Percentiles rank a stretch among this genome's conserved stretches.
These are phyloP conservation scores for Hypomontagnella submonticulosa DNA, from an alignment of 495 filamentous ascomycete species.

Conservation along the genomic window DNA sequence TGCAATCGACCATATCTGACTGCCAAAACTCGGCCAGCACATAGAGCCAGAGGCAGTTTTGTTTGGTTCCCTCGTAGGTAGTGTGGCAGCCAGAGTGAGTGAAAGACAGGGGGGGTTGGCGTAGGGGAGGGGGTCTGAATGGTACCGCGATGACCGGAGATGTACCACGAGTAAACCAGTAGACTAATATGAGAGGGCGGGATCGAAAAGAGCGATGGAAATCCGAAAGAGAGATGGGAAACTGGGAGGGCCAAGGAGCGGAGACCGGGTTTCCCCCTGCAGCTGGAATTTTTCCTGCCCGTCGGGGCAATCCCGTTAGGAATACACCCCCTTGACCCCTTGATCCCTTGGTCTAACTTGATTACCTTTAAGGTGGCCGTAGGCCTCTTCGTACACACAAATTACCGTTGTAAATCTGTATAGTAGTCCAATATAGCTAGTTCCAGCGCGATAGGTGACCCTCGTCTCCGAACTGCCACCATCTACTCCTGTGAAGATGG, in stretches of 20 bases:
- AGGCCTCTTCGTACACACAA: conserved; percentile 35
- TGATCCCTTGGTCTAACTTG: conserved; percentile 26
- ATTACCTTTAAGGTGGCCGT: conserved; percentile 8
- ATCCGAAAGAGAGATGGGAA: conserved; percentile 41
- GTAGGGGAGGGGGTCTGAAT: conserved; percentile 37
- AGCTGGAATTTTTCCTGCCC: conserved; percentile 48
- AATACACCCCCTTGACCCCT: conserved; percentile 37
- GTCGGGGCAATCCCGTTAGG: conserved; percentile 48
- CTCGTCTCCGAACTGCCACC: conserved; percentile 38
- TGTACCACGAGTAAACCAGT: conserved; percentile 17
- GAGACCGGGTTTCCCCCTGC: conserved; percentile 48
- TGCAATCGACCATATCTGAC: conserved; percentile 40
- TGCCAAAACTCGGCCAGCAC: conserved; percentile 34
- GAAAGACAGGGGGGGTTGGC: conserved; percentile 36
- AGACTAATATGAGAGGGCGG: conserved; percentile 22
- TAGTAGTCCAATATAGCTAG: conserved; percentile 25
- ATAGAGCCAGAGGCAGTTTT: conserved; percentile 34
- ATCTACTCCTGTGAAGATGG: conserved; percentile 34
- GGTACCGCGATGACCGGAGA: conserved; percentile 32
- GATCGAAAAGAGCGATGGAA: conserved; percentile 42
- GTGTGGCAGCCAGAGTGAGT: conserved; percentile 37
- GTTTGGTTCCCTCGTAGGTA: conserved; percentile 31
- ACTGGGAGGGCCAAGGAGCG: conserved; percentile 33
- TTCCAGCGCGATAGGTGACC: conserved; percentile 41
- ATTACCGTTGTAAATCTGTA: conserved; percentile 22